Evolutionary conservation across 495 filamentous ascomycete species (phyloP), one percentile per base, ranked within the genome.

Genomic region (Friedmanniomyces simplex): DNA sequence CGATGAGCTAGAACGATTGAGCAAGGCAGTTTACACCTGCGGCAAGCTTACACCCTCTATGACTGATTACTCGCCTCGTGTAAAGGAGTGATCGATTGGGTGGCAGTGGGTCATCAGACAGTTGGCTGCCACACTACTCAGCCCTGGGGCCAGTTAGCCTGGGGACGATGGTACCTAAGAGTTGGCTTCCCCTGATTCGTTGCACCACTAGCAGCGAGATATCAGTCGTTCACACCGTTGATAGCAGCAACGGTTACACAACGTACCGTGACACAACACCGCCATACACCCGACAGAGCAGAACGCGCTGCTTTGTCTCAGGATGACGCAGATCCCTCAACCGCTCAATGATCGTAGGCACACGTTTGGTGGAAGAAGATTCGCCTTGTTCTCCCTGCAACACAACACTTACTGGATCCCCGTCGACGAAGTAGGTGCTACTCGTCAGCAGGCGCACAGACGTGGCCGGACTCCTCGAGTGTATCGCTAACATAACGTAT

Each of bases 321-420:
- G 36, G 11, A 58, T 58, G 56, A 41, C 56, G 16, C 41, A n/a
- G 4, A 52, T 64, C 30, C 57, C 49, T 50, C 61, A 60, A 34
- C 61, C 61, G 13, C n/a, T 6, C 7, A 52, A 54, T 50, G 53
- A 64, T 30, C 20, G 46, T 30, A 39, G 22, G 6, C 14, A 28
- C 13, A 2, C 5, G 0, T 48, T 48, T 24, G n/a, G 8, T 2
- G 28, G 32, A 14, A 52, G 61, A 5, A 50, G 6, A 2, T 64
- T 57, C 46, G 28, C 53, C 10, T 37, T 26, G 13, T 63, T 60
- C 71, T 81, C 88, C 26, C 71, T 96, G 54, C 81, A 87, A 34
- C 77, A 87, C 57, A 74, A 73, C 36, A 81, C 84, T 60, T 91
- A 89, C 63, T 86, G 89, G 61, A 82, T 83, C 32, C 91, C 91